Conservation (phyloP, 352 stramenopile genomes). For the Phytophthora palmivora region DNA sequence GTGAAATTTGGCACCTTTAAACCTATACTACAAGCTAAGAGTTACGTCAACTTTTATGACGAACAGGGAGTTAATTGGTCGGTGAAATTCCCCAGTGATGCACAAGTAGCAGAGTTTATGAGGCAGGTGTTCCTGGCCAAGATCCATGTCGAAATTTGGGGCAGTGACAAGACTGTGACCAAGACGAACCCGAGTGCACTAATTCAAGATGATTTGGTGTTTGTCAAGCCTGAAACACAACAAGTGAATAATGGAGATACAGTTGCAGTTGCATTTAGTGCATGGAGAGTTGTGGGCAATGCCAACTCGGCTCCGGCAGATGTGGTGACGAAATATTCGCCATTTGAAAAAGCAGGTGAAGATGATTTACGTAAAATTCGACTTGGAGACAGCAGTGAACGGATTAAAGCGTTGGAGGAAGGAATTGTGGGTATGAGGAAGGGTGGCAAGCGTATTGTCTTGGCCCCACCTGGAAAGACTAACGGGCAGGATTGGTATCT, state of each 20-base stretch:
- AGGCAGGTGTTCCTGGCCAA: slow-evolving; percentile 73
- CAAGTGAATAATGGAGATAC: slow-evolving; percentile 64
- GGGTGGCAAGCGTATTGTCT: slow-evolving; percentile 88
- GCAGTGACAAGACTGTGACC: slow-evolving; percentile 58
- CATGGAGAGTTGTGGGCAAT: slow-evolving; percentile 82
- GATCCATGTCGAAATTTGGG: slow-evolving; percentile 86
- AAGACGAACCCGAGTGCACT: slow-evolving; percentile 54
- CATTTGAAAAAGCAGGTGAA: slow-evolving; percentile 70
- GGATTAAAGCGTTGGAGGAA: slow-evolving; percentile 90
- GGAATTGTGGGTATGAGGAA: slow-evolving; percentile 91
- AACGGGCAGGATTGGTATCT: slow-evolving; percentile 87
- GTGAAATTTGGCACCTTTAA: slow-evolving; percentile 64
- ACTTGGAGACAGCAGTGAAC: slow-evolving; percentile 77
- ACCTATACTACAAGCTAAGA: slow-evolving; percentile 74
- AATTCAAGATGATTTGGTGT: slow-evolving; percentile 61
- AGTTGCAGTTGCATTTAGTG: slow-evolving; percentile 71
- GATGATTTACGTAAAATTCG: slow-evolving; percentile 74
- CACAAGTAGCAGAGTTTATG: slow-evolving; percentile 73
- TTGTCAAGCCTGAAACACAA: slow-evolving; percentile 42
- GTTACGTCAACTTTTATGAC: slow-evolving; percentile 89
- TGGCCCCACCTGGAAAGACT: slow-evolving; percentile 84
- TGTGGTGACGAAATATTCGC: slow-evolving; percentile 79
- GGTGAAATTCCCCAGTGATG: slow-evolving; percentile 72
- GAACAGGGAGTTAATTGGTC: slow-evolving; percentile 75
- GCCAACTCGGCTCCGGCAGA: slow-evolving; percentile 59